Evolutionary conservation across 148 eudicot genomes (phyloP), one percentile per base, ranked within the genome.

Genomic region (Salicornia ramosissima): DNA sequence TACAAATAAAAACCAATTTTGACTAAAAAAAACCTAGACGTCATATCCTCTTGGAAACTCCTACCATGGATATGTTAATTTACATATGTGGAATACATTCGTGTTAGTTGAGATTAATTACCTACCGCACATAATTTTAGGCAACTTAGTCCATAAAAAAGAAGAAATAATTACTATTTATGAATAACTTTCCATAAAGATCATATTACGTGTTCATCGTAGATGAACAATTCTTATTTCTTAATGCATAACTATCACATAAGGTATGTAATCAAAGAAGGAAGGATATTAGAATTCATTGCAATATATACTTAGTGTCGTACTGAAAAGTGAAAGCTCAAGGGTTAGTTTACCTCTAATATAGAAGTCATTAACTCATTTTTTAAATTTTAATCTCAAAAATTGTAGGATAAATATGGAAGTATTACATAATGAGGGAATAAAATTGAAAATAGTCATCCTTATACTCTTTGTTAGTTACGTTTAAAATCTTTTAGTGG

Each of bases 71-170:
- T 21, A 52, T 6, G 9, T 22, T 51, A 13, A 22, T 60, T 34
- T 4, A 28, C 0, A 2, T 60, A 28, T 60, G 14, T 60, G 2
- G 36, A 62, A 25, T 34, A 25, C 49, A 71, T 62, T 21, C 60
- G 68, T 63, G 59, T 63, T 63, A 51, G 58, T 25, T 71, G 67
- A 25, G 68, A 36, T 30, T 31, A 61, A 18, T 47, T 11, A 51
- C 22, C 42, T 39, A 71, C 59, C 40, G 26, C 52, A 67, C 49
- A 71, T 61, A 12, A 43, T 29, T 30, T 5, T 25, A 4, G 0
- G 43, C 53, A 72, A 53, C 28, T 29, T 51, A 72, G 68, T 64
- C 60, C 51, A 72, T 36, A 51, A 61, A 43, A n/a, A n/a, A n/a
- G n/a, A n/a, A 67, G 31, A 49, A 15, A 61, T 3, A 24, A 50